These are phyloP conservation scores for Vicia faba DNA, from an alignment of 306 rosid species.

Conservation along the genomic window DNA sequence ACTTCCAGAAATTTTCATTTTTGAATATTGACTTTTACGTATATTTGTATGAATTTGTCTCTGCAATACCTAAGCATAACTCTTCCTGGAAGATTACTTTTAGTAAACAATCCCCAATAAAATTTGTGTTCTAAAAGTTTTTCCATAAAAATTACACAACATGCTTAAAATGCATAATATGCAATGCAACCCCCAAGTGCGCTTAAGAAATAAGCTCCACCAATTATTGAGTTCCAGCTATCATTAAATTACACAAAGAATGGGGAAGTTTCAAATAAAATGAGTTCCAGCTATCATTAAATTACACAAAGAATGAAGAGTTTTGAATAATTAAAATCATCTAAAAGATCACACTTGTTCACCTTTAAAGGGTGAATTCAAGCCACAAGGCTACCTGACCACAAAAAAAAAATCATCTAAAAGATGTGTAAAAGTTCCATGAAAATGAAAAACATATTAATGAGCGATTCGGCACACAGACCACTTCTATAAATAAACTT, in stretches of 20 bases:
- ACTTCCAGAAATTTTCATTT: constrained; percentile 25
- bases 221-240: constrained; percentile 31
- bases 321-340: constrained; percentile 12
- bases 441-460: constrained; percentile 31
- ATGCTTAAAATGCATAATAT: constrained; percentile 27
- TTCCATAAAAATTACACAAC: constrained; percentile 16
- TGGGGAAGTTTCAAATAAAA: not conserved
- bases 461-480: constrained; percentile 7
- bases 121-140: constrained; percentile 11
- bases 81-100: constrained; percentile 4
- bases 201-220: constrained; percentile 17
- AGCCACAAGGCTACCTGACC: too few relatives aligned
- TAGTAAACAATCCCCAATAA: constrained; percentile 30
- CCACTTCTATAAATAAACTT: constrained; percentile 8
- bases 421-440: not conserved
- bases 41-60: constrained; percentile 8
- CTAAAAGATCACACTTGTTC: constrained; percentile 1
- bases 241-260: constrained; percentile 26
- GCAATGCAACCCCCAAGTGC: constrained; percentile 10
- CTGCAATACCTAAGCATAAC: constrained; percentile 23
- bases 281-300: constrained; percentile 32
- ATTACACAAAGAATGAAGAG: constrained; percentile 10
- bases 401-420: too few relatives aligned
- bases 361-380: too few relatives aligned
- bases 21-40: not conserved